Percentiles rank a stretch among this genome's conserved stretches.
phyloP scores from a whole-genome alignment of 2,329 filamentous ascomycete species.

The Ophiostoma sp. region DNA sequence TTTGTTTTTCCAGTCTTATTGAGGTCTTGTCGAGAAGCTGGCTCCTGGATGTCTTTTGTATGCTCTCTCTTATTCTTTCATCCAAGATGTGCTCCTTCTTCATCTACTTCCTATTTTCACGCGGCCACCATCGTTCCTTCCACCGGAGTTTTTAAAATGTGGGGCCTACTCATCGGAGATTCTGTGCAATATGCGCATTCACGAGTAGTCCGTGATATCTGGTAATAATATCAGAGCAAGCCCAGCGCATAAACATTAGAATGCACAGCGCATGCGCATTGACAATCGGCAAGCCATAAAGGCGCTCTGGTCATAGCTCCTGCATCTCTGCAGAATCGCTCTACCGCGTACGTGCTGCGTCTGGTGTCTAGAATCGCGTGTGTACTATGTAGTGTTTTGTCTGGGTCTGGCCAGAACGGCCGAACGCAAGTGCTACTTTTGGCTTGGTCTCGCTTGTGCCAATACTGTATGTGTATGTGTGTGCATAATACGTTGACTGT shows the following conservation, averaged over 20 bases:
- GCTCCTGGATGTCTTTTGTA: not conserved
- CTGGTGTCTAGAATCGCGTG: not conserved
- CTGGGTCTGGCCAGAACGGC: conserved; percentile 1
- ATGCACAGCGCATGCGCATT: not conserved
- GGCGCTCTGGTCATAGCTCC: conserved; percentile 2
- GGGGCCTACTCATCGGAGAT: not conserved
- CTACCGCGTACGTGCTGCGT: not conserved
- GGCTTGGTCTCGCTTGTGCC: conserved; percentile 4
- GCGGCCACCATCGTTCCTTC: not conserved
- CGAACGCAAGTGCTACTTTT: conserved; percentile 5
- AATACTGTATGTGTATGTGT: not conserved
- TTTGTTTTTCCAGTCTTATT: not conserved
- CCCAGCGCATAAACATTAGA: not conserved
- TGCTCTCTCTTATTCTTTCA: not conserved
- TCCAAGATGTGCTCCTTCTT: not conserved
- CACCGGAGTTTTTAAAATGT: conserved; percentile 4
- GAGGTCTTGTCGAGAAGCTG: not conserved
- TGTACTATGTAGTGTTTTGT: not conserved
- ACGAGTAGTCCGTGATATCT: not conserved
- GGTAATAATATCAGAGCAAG: not conserved
- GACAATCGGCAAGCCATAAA: not conserved
- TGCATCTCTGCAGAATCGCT: not conserved
- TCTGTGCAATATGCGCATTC: not conserved
- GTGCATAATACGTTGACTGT: not conserved
- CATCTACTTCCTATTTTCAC: not conserved